Conservation (phyloP, 352 stramenopile species). For the Phytopythium montanum region DNA sequence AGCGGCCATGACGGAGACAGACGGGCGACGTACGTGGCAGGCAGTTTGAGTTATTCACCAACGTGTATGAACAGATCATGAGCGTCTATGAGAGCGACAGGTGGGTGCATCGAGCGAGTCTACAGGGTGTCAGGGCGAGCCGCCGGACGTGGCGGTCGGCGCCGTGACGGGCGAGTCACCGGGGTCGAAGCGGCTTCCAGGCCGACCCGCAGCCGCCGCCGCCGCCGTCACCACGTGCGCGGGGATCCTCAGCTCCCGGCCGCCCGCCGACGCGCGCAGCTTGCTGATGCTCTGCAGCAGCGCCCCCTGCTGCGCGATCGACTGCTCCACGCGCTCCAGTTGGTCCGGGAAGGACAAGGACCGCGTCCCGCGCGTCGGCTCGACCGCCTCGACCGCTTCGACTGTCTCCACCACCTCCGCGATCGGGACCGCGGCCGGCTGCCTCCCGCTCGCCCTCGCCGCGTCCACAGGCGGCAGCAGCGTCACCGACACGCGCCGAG, state of each 20-base stretch:
- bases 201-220: not conserved
- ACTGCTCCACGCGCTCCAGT: slow-evolving; percentile 50
- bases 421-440: not conserved
- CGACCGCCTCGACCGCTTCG: slow-evolving; percentile 7
- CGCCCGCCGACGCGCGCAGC: slow-evolving; percentile 20
- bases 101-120: not conserved
- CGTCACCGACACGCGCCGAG: slow-evolving; percentile 6
- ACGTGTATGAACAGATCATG: not conserved
- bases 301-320: slow-evolving; percentile 59
- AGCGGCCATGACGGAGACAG: not conserved
- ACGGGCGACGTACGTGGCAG: not conserved
- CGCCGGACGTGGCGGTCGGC: slow-evolving; percentile 30
- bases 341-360: slow-evolving; percentile 50
- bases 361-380: slow-evolving; percentile 19
- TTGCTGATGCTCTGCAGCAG: slow-evolving; percentile 59
- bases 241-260: not conserved
- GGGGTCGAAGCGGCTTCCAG: not conserved
- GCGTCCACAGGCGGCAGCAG: slow-evolving; percentile 5
- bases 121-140: slow-evolving; percentile 18
- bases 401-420: slow-evolving; percentile 16
- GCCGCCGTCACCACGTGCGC: not conserved
- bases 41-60: not conserved
- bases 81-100: not conserved
- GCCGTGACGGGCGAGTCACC: slow-evolving; percentile 28
- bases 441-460: not conserved